Evolutionary conservation across 192 early-diverging fungal genomes (phyloP).

Genomic region (Linnemannia schmuckeri): DNA sequence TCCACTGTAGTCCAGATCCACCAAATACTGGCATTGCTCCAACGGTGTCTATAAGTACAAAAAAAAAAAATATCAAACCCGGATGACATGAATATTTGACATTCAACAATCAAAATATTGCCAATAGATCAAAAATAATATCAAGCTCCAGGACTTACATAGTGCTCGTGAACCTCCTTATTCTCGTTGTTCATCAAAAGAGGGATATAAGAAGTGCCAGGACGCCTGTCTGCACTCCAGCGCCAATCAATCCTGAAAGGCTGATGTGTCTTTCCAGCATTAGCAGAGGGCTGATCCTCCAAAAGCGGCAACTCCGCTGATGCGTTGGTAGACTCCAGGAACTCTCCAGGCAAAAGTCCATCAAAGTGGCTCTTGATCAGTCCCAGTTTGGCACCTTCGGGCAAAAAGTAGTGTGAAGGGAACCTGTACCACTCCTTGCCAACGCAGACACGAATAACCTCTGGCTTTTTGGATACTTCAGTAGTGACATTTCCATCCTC

Average conservation of each 20-base stretch:
- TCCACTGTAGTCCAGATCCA: constrained; percentile 50
- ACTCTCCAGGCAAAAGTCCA: constrained; percentile 90
- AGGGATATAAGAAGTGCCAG: constrained; percentile 35
- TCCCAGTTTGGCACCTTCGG: constrained; percentile 74
- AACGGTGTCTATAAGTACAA: constrained; percentile 27
- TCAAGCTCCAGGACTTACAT: constrained; percentile 27
- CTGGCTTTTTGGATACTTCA: constrained; percentile 8
- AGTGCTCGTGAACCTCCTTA: constrained; percentile 48
- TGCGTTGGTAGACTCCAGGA: constrained; percentile 58
- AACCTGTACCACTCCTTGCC: constrained; percentile 97
- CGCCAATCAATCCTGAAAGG: constrained; percentile 44
- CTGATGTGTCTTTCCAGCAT: constrained; percentile 26
- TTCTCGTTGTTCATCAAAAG: constrained; percentile 48
- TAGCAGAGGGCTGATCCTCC: constrained; percentile 18
- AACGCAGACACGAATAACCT: constrained; percentile 76
- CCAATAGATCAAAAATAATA: neutral
- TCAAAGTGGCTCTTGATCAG: constrained; percentile 79
- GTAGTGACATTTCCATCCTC: neutral
- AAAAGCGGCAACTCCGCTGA: constrained; percentile 10
- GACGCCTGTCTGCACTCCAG: constrained; percentile 49
- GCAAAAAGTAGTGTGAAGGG: constrained; percentile 92
- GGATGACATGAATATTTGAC: neutral
- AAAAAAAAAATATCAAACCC: too few relatives aligned
- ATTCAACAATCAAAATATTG: neutral
- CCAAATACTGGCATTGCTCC: constrained; percentile 50